These are phyloP conservation scores for Tetradesmus obliquus DNA, from an alignment of 139 green algal species.

Conservation along the genomic window DNA sequence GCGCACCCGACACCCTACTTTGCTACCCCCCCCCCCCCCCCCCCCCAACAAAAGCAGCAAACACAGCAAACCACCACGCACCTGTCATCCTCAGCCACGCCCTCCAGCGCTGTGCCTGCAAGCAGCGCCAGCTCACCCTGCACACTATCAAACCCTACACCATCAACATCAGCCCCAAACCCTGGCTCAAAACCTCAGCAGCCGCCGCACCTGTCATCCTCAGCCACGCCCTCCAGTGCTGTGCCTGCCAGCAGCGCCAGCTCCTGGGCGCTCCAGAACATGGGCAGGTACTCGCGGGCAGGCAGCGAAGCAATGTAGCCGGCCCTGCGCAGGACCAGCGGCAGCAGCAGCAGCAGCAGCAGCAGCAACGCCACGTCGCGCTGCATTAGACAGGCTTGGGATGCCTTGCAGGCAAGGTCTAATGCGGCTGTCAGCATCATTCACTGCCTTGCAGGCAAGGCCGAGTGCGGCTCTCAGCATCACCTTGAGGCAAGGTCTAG, in stretches of 20 bases:
- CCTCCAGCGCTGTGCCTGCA: constrained; percentile 69
- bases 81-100: constrained; percentile 59
- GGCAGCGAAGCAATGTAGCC: constrained; percentile 75
- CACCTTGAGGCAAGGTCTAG: no score
- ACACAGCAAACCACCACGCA: neutral
- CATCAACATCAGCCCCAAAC: no score
- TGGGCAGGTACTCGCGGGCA: constrained; percentile 69
- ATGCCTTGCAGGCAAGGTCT: no score
- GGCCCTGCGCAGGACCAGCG: constrained; percentile 50
- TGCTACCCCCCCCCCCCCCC: no score
- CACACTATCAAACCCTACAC: no score
- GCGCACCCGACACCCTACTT: no score
- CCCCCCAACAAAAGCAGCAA: neutral
- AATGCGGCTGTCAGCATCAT: no score
- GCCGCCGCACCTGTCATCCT: constrained; percentile 60
- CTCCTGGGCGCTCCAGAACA: constrained; percentile 76
- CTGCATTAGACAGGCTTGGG: no score
- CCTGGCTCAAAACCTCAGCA: no score
- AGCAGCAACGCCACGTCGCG: neutral
- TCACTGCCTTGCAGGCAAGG: no score
- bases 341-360: neutral
- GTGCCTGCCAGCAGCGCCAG: constrained; percentile 71
- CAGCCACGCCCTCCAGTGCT: constrained; percentile 51
- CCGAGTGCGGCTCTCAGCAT: no score
- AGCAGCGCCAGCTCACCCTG: constrained; percentile 62